phyloP scores from a whole-genome alignment of 2,329 filamentous ascomycete species.

The Acarospora socialis region DNA sequence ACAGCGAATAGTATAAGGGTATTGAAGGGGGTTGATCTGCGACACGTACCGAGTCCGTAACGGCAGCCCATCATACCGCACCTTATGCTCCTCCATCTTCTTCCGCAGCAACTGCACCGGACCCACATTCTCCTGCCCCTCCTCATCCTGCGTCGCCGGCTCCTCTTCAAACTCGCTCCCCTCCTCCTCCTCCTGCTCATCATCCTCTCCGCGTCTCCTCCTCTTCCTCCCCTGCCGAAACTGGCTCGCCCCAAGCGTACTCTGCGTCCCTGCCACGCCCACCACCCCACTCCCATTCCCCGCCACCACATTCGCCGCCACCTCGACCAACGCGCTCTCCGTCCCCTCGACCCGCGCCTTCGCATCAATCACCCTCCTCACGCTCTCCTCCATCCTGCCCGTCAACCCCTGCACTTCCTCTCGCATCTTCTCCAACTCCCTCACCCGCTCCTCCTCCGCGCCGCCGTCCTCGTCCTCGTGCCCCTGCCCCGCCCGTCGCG shows the following conservation, averaged over 20 bases:
- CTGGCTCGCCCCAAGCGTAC: conserved; percentile 22
- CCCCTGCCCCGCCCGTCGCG: conserved; percentile 18
- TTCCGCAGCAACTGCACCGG: conserved; percentile 24
- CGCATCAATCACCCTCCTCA: conserved; percentile 45
- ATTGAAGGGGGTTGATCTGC: conserved; percentile 10
- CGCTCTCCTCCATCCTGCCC: conserved; percentile 39
- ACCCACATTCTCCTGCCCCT: conserved; percentile 24
- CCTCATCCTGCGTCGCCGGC: conserved; percentile 16
- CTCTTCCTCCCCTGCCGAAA: conserved; percentile 17
- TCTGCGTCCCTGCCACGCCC: conserved; percentile 16
- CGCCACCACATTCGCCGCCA: conserved; percentile 25
- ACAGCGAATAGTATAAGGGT: conserved; percentile 16
- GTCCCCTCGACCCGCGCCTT: conserved; percentile 33
- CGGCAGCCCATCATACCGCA: conserved; percentile 24
- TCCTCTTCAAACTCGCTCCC: conserved; percentile 26
- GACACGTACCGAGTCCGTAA: conserved; percentile 27
- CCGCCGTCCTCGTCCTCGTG: conserved; percentile 21
- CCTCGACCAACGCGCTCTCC: conserved; percentile 28
- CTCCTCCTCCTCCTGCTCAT: conserved; percentile 22
- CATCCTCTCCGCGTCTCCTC: conserved; percentile 15
- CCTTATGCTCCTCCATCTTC: conserved; percentile 23
- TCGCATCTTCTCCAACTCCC: conserved; percentile 28
- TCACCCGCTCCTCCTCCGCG: conserved; percentile 23
- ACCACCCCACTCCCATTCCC: conserved; percentile 12
- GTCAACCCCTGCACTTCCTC: conserved; percentile 38